Evolutionary conservation across 2,329 filamentous ascomycete genomes (phyloP).

Genomic region (Diaporthe longicolla): DNA sequence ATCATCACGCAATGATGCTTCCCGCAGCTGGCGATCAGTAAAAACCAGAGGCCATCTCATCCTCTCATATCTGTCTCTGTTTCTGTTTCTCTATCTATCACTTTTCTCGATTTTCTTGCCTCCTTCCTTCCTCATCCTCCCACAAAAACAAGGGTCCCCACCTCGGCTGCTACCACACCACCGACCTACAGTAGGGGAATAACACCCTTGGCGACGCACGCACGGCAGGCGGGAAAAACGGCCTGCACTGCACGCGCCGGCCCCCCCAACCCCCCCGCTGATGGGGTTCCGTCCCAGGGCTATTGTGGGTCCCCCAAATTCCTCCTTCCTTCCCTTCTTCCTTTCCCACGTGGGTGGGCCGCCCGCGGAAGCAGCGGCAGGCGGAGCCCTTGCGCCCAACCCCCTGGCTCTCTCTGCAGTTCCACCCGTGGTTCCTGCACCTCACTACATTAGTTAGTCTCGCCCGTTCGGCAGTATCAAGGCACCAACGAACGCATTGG

Average conservation of each 20-base stretch:
- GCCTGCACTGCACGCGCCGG: no score
- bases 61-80: no score
- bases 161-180: conserved; percentile 6
- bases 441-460: not conserved
- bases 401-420: not conserved
- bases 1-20: no score
- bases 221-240: conserved; percentile 1
- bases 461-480: not conserved
- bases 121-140: not conserved
- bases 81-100: not conserved
- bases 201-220: conserved; percentile 23
- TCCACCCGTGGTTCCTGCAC: not conserved
- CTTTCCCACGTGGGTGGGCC: conserved; percentile 27
- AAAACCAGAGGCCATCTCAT: no score
- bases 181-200: no score
- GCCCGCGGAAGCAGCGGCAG: conserved; percentile 18
- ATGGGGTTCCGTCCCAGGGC: not conserved
- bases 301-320: not conserved
- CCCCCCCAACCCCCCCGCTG: not conserved
- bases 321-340: not conserved
- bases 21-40: no score
- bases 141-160: not conserved
- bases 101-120: not conserved
- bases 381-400: not conserved
- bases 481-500: not conserved